Evolutionary conservation across 2,329 filamentous ascomycete genomes (phyloP), one percentile per base, ranked within the genome.

Genomic region (Microthyrium microscopicum): DNA sequence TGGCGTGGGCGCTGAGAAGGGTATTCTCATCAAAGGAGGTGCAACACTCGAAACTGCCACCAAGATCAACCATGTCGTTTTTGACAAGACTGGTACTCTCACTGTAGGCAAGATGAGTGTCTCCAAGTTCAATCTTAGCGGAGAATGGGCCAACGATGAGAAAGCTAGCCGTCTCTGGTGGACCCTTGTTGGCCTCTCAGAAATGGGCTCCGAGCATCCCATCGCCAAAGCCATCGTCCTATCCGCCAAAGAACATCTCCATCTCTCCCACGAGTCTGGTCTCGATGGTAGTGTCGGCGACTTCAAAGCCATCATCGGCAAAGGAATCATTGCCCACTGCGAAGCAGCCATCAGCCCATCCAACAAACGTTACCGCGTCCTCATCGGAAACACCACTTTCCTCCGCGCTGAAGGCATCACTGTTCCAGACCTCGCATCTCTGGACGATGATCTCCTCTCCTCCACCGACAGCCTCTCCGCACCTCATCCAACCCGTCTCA

Each of bases 101-200:
- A 98, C 89, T 0, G 71, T 89, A 44, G 89, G 89, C 29, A 91
- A 85, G 56, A 95, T 98, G 84, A 91, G 71, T 40, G 85, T 95
- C 13, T 78, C 83, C 5, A 72, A 75, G 37, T 64, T 69, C 16
- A 73, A 70, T 31, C 64, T 87, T 22, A 69, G 70, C 20, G 57
- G 70, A 5, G 54, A 64, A 2, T 95, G 87, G 87, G 63, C 68
- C 27, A 65, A 66, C 17, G 74, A 65, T 36, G 70, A 77, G 20
- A 71, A 69, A 63, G 71, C 72, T 36, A 72, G 69, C 39, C 73
- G 73, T 21, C 64, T 92, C 3, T 98, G 87, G 87, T 98, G 89
- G 89, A 73, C 80, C n/a, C 68, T 94, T 39, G 73, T 98, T 36
- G 89, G 85, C 28, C 73, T 95, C n/a, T 78, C 87, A 1, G 89